Base-by-base conservation (phyloP, 805 yeast genomes). In the Yarrowia alimentaria region DNA sequence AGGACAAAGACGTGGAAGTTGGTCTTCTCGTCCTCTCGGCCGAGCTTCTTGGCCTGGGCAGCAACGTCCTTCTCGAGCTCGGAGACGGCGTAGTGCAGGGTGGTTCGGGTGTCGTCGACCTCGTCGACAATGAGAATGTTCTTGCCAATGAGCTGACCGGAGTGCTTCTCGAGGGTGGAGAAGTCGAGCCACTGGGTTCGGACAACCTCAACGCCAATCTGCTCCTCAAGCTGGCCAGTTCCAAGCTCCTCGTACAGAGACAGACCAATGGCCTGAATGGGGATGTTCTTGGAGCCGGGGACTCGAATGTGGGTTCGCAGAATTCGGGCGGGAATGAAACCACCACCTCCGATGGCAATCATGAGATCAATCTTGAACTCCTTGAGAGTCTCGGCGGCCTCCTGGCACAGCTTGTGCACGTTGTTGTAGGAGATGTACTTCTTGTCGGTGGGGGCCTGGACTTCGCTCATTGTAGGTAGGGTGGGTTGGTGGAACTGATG, bases 341-440 rank as follows among this genome's bases (percentile, higher is more conserved):
- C 99, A 65, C 99, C 96, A 60, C 96, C 96, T 63, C 75, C 99
- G 62, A 91, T 88, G 59, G 98, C 97, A 56, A 91, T 86, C 69
- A 90, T 86, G 54, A 87, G 75, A 67, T 90, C 95, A 30, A 96
- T 95, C 60, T 86, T 79, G 72, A 87, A 83, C 54, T 65, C 71
- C 60, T 72, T 67, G 60, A 83, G 73, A 49, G 70, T 66, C 29
- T 64, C 72, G 9, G 87, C 85, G 11, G 79, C 72, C 62, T 77
- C 75, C 68, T 84, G 87, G 65, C 95, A 87, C 54, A 84, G 74
- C 71, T 86, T 86, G 72, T 86, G 95, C 54, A 87, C 80, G 61
- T 80, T 75, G 70, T 86, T 83, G 75, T 86, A 86, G 16, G 90
- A 80, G 57, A 86, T 80, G 68, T 79, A 84, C 30, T 62, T 55